Evolutionary conservation across 73 alveolate species (phyloP), one percentile per base, ranked within the genome.

Genomic region (Stentor roeselii): DNA sequence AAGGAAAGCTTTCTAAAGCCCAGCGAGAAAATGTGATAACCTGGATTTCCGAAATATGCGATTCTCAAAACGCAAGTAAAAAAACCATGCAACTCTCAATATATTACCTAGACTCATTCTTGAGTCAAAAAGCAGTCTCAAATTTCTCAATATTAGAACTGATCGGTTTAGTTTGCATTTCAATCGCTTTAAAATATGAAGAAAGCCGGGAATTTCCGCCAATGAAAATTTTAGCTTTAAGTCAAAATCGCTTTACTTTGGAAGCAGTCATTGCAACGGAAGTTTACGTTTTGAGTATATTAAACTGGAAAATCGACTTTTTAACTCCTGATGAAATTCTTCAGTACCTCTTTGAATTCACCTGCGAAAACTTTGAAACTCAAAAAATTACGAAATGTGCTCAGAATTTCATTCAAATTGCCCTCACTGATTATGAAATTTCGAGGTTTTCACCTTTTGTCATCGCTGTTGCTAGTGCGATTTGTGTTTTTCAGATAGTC

Each of bases 111-210:
- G 80, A 67, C 41, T 67, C 80, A 21, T 67, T 67, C 41, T 40
- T 67, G 37, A 21, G 41, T 21, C 41, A 21, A 11, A 67, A 67
- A 40, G 42, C 80, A 15, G 41, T 67, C 34, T 30, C 50, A 27
- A 21, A 67, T 34, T 21, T 67, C 27, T 21, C 41, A n/a, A 30
- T 67, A 11, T 67, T 67, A 32, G 41, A 67, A 34, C 80, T 67
- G 11, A 40, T 67, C 1, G 80, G 80, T 21, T 11, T 67, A 27
- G 41, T 67, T 21, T 21, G 41, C 41, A 21, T 67, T 2, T 21
- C 41, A 27, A 32, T 67, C 27, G 80, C 80, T 67, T 67, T 67
- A 40, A 67, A 67, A 67, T 67, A 67, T 67, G 80, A 67, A 67
- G n/a, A 21, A 21, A 40, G 80, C 42, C 80, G 80, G 80, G 80